phyloP scores from a whole-genome alignment of 2,329 filamentous ascomycete species.

The Alternaria atra region DNA sequence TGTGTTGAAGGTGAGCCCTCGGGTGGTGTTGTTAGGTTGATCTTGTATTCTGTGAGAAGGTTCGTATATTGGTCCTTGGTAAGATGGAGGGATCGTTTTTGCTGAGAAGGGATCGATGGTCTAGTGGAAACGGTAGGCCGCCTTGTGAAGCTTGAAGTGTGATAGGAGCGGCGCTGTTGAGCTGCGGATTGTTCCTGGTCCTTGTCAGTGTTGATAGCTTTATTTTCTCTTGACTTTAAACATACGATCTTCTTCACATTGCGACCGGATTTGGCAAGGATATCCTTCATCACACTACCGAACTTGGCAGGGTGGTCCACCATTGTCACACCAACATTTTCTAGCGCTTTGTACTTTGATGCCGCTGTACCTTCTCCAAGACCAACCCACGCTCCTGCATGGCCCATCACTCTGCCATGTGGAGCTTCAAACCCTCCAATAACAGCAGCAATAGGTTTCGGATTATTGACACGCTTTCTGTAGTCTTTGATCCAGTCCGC shows the following conservation, averaged over 20 bases:
- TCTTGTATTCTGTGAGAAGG: slow-evolving; percentile 62
- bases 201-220: slow-evolving; percentile 5
- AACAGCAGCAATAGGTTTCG: slow-evolving; percentile 79
- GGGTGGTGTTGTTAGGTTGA: slow-evolving; percentile 57
- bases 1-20: slow-evolving; percentile 47
- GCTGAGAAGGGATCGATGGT: slow-evolving; percentile 26
- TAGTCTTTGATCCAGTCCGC: slow-evolving; percentile 78
- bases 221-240: not conserved
- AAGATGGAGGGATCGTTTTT: slow-evolving; percentile 65
- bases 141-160: slow-evolving; percentile 44
- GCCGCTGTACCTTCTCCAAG: slow-evolving; percentile 71
- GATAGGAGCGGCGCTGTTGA: slow-evolving; percentile 60
- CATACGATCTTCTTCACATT: slow-evolving; percentile 53
- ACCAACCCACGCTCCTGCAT: slow-evolving; percentile 77
- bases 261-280: slow-evolving; percentile 60
- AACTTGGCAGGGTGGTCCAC: slow-evolving; percentile 81
- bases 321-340: slow-evolving; percentile 72
- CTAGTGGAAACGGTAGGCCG: slow-evolving; percentile 22
- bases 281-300: slow-evolving; percentile 70
- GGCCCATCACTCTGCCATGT: slow-evolving; percentile 75
- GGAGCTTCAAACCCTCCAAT: slow-evolving; percentile 73
- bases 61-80: slow-evolving; percentile 63
- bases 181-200: slow-evolving; percentile 46
- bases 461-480: slow-evolving; percentile 62
- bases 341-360: slow-evolving; percentile 73